Evolutionary conservation across 371 early-diverging fungal genomes (phyloP).

Genomic region (Mucor irregularis): DNA sequence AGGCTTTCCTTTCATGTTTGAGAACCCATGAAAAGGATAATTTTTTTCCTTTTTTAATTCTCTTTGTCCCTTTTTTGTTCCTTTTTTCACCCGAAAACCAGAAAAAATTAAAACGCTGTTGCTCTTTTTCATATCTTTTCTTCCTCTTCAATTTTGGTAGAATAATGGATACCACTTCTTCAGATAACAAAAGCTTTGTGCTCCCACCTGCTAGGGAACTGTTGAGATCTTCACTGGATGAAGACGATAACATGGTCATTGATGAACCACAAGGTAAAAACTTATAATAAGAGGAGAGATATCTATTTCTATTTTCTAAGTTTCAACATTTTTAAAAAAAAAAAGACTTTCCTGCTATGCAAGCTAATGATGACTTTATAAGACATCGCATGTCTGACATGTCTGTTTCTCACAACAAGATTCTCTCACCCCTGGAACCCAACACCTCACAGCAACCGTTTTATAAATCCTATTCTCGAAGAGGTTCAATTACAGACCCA

Average conservation of each 20-base stretch:
- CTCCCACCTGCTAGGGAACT: conserved; percentile 37
- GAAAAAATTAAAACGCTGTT: too few species aligned
- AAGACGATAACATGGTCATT: conserved; percentile 20
- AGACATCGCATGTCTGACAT: conserved; percentile 51
- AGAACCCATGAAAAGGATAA: too few species aligned
- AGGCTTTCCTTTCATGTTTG: too few species aligned
- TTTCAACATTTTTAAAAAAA: background rate
- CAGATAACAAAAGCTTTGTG: conserved; percentile 5
- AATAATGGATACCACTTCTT: background rate
- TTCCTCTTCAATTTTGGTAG: background rate
- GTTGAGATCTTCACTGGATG: conserved; percentile 12
- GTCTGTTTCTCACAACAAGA: conserved; percentile 29
- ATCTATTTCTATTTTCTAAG: background rate
- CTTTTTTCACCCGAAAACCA: background rate
- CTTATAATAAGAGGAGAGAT: background rate
- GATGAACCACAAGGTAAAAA: conserved; percentile 8
- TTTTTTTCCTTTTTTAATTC: conserved; percentile 8
- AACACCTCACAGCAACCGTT: conserved; percentile 21
- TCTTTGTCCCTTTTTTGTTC: background rate
- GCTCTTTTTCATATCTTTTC: conserved; percentile 1
- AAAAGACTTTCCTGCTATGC: conserved; percentile 4
- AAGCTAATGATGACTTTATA: conserved; percentile 38
- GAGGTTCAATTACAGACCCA: conserved; percentile 43
- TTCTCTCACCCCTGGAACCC: conserved; percentile 37
- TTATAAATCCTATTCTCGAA: conserved; percentile 28